Conservation (phyloP, 352 stramenopile genomes). For the Globisporangium sylvaticum region DNA sequence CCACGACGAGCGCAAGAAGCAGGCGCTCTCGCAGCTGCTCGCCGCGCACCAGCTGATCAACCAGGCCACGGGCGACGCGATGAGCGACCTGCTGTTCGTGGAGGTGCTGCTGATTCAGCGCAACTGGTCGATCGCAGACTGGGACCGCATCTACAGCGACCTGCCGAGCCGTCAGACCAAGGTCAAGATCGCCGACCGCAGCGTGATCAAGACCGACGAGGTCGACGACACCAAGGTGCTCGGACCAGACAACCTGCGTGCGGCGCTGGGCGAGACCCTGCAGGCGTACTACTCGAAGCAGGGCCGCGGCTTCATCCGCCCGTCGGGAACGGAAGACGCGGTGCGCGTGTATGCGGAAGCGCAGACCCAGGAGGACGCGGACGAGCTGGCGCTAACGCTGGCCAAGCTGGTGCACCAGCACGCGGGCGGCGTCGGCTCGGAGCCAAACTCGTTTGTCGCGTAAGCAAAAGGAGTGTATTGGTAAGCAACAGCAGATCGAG, state of each 20-base stretch:
- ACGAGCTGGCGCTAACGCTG: constrained; percentile 87
- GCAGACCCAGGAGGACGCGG: constrained; percentile 83
- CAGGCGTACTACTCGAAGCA: constrained; percentile 53
- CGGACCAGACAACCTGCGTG: constrained; percentile 52
- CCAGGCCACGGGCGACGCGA: constrained; percentile 96
- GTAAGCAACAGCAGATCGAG: not conserved
- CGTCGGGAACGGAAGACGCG: constrained; percentile 97
- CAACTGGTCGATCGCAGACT: constrained; percentile 88
- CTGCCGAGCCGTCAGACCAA: constrained; percentile 91
- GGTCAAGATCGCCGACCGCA: constrained; percentile 73
- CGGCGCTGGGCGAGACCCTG: constrained; percentile 46
- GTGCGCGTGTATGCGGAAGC: constrained; percentile 98
- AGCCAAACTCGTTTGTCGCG: constrained; percentile 64
- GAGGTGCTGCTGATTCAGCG: constrained; percentile 92
- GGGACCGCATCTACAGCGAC: constrained; percentile 94
- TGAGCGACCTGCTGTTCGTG: constrained; percentile 96
- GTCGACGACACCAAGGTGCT: constrained; percentile 71
- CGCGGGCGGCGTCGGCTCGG: constrained; percentile 61
- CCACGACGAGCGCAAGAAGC: constrained; percentile 77
- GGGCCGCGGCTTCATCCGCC: constrained; percentile 91
- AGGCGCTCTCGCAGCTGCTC: constrained; percentile 78
- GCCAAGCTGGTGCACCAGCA: constrained; percentile 77
- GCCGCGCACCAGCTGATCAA: constrained; percentile 92
- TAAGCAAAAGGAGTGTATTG: constrained; percentile 21
- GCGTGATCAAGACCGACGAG: constrained; percentile 51